Conservation (phyloP, 108 stramenopile genomes). For the Cyclostephanos tholiformis region DNA sequence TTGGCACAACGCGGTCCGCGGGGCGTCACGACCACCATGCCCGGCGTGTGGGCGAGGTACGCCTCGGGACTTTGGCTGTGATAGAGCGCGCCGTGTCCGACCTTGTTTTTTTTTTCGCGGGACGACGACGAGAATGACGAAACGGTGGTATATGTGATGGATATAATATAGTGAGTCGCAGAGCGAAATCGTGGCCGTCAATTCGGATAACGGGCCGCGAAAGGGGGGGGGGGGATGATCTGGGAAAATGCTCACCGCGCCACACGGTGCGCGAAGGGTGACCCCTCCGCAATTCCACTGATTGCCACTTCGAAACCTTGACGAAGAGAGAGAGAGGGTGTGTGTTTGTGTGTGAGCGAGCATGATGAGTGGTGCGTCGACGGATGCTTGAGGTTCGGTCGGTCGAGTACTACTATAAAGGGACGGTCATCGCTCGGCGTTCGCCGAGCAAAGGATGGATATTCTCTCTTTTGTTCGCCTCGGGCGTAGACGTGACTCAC, state of each 20-base stretch:
- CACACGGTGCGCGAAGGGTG: constrained; percentile 91
- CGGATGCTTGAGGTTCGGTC: no score
- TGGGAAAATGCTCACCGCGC: constrained; percentile 75
- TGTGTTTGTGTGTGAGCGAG: no score
- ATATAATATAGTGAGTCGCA: no score
- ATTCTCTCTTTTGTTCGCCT: no score
- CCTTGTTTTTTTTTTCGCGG: background rate
- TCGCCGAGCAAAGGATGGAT: no score
- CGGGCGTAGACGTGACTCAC: background rate
- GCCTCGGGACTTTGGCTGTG: constrained; percentile 97
- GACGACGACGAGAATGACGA: background rate
- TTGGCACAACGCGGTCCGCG: constrained; percentile 92
- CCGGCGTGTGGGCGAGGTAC: constrained; percentile 94
- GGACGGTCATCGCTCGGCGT: no score
- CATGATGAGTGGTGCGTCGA: no score
- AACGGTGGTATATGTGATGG: background rate
- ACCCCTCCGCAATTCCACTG: constrained; percentile 97
- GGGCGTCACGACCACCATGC: constrained; percentile 96
- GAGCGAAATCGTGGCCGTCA: no score
- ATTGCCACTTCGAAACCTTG: constrained; percentile 88
- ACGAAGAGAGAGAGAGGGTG: background rate
- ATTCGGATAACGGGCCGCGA: no score
- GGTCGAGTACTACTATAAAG: no score
- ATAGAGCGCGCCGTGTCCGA: constrained; percentile 90
- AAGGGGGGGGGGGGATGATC: no score